These are phyloP conservation scores for Jamesozyma rosinii DNA, from an alignment of 805 yeast genomes.

Conservation along the genomic window DNA sequence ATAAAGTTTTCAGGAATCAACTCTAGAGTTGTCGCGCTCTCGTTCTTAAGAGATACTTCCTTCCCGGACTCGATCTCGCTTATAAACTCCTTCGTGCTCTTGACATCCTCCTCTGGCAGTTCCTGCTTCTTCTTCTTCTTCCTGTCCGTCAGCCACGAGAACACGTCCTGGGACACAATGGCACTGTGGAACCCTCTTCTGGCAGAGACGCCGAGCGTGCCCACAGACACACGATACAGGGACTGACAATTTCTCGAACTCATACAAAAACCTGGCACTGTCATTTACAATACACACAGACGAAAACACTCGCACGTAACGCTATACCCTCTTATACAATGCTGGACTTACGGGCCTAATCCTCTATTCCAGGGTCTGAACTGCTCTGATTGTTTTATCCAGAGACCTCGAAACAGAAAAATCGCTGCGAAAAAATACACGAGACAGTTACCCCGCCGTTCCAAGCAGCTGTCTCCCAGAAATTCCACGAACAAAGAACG, in stretches of 20 bases:
- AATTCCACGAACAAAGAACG: no score
- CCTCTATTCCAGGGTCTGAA: no score
- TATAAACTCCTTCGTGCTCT: constrained; percentile 28
- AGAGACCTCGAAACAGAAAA: no score
- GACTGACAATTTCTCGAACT: not conserved
- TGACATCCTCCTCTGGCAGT: not conserved
- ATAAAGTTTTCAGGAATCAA: constrained; percentile 24
- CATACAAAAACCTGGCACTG: not conserved
- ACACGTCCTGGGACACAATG: constrained; percentile 17
- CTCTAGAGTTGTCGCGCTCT: constrained; percentile 11
- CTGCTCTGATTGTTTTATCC: no score
- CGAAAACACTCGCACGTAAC: no score
- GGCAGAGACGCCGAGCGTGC: not conserved
- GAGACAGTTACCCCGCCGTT: no score
- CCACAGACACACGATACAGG: not conserved
- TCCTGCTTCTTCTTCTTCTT: constrained; percentile 13
- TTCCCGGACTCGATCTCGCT: constrained; percentile 31
- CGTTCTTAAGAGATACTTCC: constrained; percentile 14
- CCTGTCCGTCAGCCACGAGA: constrained; percentile 35
- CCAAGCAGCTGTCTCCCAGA: no score
- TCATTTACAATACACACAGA: not conserved
- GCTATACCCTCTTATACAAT: no score
- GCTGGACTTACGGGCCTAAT: no score
- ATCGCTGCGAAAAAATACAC: no score
- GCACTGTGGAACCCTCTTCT: constrained; percentile 4